phyloP scores from a whole-genome alignment of 2,329 filamentous ascomycete species.

The Triangularia verruculosa region DNA sequence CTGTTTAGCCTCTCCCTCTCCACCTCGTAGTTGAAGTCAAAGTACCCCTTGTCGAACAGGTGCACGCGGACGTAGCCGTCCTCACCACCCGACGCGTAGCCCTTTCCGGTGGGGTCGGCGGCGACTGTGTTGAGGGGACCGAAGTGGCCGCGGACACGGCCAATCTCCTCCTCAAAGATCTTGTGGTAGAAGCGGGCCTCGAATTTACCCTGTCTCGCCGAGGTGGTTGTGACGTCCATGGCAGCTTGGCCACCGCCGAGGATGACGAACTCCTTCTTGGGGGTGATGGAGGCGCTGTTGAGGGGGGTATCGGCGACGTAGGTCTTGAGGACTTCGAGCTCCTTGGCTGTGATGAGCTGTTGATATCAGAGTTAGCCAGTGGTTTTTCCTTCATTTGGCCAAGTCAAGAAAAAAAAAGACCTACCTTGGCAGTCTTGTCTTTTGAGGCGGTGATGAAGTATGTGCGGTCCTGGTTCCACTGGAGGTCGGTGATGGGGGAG shows the following conservation, averaged over 20 bases:
- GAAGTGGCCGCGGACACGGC: conserved; percentile 94
- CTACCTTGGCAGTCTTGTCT: conserved; percentile 94
- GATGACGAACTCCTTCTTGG: conserved; percentile 96
- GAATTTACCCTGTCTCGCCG: conserved; percentile 95
- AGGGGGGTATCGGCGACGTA: conserved; percentile 90
- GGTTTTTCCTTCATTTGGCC: neutral
- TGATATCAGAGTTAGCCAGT: conserved; percentile 3
- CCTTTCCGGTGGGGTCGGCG: conserved; percentile 83
- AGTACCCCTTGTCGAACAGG: conserved; percentile 98
- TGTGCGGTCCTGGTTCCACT: conserved; percentile 90
- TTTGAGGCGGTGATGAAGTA: conserved; percentile 99
- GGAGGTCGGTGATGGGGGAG: conserved; percentile 82
- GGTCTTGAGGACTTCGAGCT: conserved; percentile 89
- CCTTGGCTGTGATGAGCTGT: conserved; percentile 73
- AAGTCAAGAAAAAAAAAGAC: conserved; percentile 20
- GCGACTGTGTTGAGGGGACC: conserved; percentile 84
- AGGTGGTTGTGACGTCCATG: conserved; percentile 97
- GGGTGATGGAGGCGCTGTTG: conserved; percentile 90
- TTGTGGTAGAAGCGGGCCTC: conserved; percentile 99
- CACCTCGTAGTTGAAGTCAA: conserved; percentile 98
- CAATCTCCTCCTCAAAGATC: conserved; percentile 98
- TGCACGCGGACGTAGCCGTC: conserved; percentile 98
- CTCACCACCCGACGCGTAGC: conserved; percentile 94
- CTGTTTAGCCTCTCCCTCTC: conserved; percentile 72
- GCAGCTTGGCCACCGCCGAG: conserved; percentile 97